Percentiles rank a stretch among this genome's conserved stretches.
phyloP scores from a whole-genome alignment of 352 stramenopile species.

The Globisporangium spinosum region DNA sequence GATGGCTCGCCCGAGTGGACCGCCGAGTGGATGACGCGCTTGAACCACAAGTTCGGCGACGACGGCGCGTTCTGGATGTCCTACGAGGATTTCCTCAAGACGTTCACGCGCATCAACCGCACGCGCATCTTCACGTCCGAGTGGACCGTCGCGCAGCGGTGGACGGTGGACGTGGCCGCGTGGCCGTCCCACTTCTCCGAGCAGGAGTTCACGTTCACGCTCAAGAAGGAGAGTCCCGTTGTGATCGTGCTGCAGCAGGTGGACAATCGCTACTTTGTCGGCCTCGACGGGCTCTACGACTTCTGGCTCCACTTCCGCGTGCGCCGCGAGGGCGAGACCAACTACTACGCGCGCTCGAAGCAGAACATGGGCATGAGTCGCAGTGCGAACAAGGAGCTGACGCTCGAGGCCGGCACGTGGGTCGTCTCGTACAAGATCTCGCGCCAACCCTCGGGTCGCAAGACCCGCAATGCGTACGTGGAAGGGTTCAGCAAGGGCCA shows the following conservation, averaged over 20 bases:
- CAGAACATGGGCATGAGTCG: conserved; percentile 25
- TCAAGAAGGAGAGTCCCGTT: conserved; percentile 19
- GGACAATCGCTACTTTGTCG: conserved; percentile 34
- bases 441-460: conserved; percentile 13
- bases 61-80: conserved; percentile 65
- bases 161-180: conserved; percentile 22
- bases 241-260: conserved; percentile 36
- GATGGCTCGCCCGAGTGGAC: conserved; percentile 46
- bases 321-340: conserved; percentile 21
- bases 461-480: conserved; percentile 22
- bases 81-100: conserved; percentile 35
- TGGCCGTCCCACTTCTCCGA: conserved; percentile 28
- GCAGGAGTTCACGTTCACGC: conserved; percentile 28
- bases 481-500: conserved; percentile 18
- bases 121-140: conserved; percentile 33
- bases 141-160: conserved; percentile 33
- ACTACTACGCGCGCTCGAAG: conserved; percentile 27
- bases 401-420: conserved; percentile 26
- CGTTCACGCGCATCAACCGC: conserved; percentile 28
- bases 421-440: conserved; percentile 28
- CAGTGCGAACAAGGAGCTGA: conserved; percentile 33
- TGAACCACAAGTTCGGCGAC: conserved; percentile 40
- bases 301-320: conserved; percentile 36
- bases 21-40: conserved; percentile 31
- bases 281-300: conserved; percentile 35